These are phyloP conservation scores for Saccharomycopsis malanga DNA, from an alignment of 805 yeast species.

Conservation along the genomic window DNA sequence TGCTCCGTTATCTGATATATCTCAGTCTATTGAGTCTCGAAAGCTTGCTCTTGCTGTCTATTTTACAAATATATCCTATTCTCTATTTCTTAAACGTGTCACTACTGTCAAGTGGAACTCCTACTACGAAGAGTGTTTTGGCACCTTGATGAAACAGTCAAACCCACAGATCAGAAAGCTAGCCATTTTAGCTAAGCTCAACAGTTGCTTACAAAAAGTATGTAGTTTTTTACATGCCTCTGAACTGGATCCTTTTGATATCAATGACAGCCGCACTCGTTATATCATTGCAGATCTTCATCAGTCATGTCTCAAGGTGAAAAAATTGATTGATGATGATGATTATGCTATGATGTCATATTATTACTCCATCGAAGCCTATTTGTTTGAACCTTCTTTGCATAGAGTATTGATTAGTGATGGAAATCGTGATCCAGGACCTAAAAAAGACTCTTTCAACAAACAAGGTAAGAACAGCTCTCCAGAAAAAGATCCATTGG, in stretches of 20 bases:
- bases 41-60: slow-evolving; percentile 53
- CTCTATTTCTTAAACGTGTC: slow-evolving; percentile 59
- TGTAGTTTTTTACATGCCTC: slow-evolving; percentile 42
- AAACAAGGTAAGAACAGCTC: not conserved
- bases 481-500: slow-evolving; percentile 8
- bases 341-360: slow-evolving; percentile 42
- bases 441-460: not conserved
- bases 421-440: slow-evolving; percentile 1
- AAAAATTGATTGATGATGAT: slow-evolving; percentile 32
- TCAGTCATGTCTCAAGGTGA: slow-evolving; percentile 36
- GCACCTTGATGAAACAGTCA: slow-evolving; percentile 34
- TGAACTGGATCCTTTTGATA: slow-evolving; percentile 27
- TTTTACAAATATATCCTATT: slow-evolving; percentile 52
- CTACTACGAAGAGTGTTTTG: slow-evolving; percentile 56
- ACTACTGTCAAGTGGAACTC: slow-evolving; percentile 54
- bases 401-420: slow-evolving; percentile 22
- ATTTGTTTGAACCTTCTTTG: slow-evolving; percentile 50
- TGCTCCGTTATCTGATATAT: slow-evolving; percentile 34
- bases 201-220: slow-evolving; percentile 54
- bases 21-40: slow-evolving; percentile 40
- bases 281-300: slow-evolving; percentile 45
- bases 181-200: slow-evolving; percentile 53
- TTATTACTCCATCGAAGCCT: slow-evolving; percentile 59
- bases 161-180: slow-evolving; percentile 33
- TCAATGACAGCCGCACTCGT: slow-evolving; percentile 30